Base-by-base conservation (phyloP, 2,329 filamentous ascomycete genomes). In the Stagonosporopsis rhizophila region DNA sequence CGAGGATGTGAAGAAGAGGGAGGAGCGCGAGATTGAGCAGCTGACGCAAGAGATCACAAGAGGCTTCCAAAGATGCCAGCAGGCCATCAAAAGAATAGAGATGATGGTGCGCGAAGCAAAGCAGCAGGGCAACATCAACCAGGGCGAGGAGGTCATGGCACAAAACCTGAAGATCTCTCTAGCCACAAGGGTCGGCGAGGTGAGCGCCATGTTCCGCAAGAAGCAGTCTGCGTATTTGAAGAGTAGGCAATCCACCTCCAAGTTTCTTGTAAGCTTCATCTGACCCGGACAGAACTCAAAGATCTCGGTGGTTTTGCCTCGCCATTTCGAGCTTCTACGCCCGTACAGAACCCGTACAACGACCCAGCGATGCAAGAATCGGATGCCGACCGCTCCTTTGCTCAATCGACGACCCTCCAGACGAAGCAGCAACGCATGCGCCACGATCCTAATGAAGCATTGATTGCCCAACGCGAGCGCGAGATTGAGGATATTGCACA, bases 401-500 rank as follows among this genome's bases (percentile, higher is more conserved):
- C 94, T 1, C 92, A 97, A 76, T 90, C 89, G 0, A 92, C 94
- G 0, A 83, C 98, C 1, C 89, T 93, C 72, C 90, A 92, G 67
- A 91, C 91, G 1, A 83, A 85, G 30, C 86, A 90, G 76, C 82
- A 75, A 47, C 75, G 77, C 69, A 85, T 84, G 64, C 83, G 85
- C 53, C 79, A 90, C 27, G 86, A 88, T 56, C 89, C 88, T 56
- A 80, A 80, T 39, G 94, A 98, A 72, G 83, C 88, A 2, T 87
- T 87, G 34, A 98, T 99, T 66, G 86, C 89, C 59, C 95, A 98
- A 75, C 90, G 95, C 61, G 95, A 99, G 78, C 88, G 90, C 37
- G 95, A 98, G 77, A 99, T 99, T 69, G 96, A 96, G 72, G 93
- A 97, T 67, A 99, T 99, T 61, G 95, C 95, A 2, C 93, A 97